A percentile compares a stretch with the other conserved stretches of the same genome.
These are phyloP conservation scores for Colletotrichum sp. DNA, from an alignment of 2,329 filamentous ascomycete genomes.

Conservation along the genomic window DNA sequence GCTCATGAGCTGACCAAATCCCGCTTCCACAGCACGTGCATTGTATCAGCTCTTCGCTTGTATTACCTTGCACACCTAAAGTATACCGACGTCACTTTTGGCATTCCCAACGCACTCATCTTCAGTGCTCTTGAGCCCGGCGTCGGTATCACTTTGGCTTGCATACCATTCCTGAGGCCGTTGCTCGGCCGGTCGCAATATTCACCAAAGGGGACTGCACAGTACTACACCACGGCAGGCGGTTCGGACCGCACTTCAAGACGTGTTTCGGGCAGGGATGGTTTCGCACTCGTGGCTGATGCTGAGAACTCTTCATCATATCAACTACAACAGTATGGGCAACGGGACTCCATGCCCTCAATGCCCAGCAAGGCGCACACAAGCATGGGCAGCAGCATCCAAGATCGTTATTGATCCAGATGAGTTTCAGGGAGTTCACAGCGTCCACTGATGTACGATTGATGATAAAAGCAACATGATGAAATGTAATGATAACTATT, in stretches of 20 bases:
- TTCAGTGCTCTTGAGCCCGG: slow-evolving; percentile 42
- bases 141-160: slow-evolving; percentile 42
- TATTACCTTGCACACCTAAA: slow-evolving; percentile 34
- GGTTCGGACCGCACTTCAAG: neutral
- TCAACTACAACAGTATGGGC: neutral
- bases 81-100: slow-evolving; percentile 36
- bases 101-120: slow-evolving; percentile 35
- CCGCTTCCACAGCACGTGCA: slow-evolving; percentile 29
- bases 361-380: neutral
- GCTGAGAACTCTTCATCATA: neutral
- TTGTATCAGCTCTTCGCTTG: slow-evolving; percentile 39
- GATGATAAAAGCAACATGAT: neutral
- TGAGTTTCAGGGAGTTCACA: neutral
- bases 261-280: neutral
- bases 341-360: neutral
- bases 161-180: slow-evolving; percentile 43
- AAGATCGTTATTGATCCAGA: neutral
- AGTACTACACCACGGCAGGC: neutral
- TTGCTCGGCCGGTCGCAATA: slow-evolving; percentile 32
- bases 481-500: neutral
- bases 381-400: neutral
- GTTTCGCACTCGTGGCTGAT: neutral
- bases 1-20: neutral
- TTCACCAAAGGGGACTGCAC: slow-evolving; percentile 10
- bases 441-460: neutral